phyloP scores from a whole-genome alignment of 768 basidiomycete genomes.

The Suillus placidus region DNA sequence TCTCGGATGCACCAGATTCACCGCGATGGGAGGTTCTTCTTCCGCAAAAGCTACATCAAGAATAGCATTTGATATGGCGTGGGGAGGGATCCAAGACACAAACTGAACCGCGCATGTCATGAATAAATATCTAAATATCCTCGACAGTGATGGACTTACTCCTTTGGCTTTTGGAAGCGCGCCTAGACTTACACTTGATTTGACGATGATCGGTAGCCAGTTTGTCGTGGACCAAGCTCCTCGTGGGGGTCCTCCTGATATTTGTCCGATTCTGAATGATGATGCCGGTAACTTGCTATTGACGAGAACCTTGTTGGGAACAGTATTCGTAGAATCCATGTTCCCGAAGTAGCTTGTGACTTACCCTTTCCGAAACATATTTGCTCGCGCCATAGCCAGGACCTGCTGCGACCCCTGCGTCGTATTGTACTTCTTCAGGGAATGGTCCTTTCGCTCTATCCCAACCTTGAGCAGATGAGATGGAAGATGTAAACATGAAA shows the following conservation, averaged over 20 bases:
- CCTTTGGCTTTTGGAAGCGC: slow-evolving; percentile 28
- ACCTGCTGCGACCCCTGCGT: slow-evolving; percentile 39
- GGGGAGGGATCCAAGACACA: slow-evolving; percentile 25
- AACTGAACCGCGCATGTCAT: slow-evolving; percentile 10
- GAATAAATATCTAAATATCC: background rate
- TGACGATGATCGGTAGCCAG: slow-evolving; percentile 49
- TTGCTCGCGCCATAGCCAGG: slow-evolving; percentile 52
- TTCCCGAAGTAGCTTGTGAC: slow-evolving; percentile 8
- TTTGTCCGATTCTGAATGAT: slow-evolving; percentile 49
- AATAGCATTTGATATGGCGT: slow-evolving; percentile 21
- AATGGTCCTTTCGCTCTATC: slow-evolving; percentile 30
- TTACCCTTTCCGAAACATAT: slow-evolving; percentile 43
- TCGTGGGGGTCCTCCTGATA: slow-evolving; percentile 40
- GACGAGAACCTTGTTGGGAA: slow-evolving; percentile 35
- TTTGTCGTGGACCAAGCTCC: slow-evolving; percentile 49
- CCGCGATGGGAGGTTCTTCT: slow-evolving; percentile 10
- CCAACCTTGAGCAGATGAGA: slow-evolving; percentile 38
- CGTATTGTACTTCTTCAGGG: slow-evolving; percentile 38
- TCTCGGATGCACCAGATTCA: slow-evolving; percentile 30
- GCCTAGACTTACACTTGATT: slow-evolving; percentile 33
- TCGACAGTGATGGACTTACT: slow-evolving; percentile 17
- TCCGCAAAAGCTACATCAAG: slow-evolving; percentile 24
- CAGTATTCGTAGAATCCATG: background rate
- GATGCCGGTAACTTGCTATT: slow-evolving; percentile 40
- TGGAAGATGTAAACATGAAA: slow-evolving; percentile 45